phyloP scores from a whole-genome alignment of 768 basidiomycete species.

The Phaeolepiota aurea region DNA sequence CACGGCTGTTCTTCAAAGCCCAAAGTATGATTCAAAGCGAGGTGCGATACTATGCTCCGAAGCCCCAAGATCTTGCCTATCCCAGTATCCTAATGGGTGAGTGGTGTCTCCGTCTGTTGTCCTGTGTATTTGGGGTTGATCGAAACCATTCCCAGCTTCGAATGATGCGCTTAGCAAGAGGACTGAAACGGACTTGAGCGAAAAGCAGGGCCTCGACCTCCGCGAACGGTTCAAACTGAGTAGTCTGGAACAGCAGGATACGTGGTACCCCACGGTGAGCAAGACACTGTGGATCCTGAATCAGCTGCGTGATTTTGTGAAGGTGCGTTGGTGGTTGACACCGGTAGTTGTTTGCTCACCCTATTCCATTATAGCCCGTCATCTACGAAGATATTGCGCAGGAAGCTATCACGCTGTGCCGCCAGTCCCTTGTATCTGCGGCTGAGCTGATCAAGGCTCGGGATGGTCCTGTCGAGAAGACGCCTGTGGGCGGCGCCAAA shows the following conservation, averaged over 20 bases:
- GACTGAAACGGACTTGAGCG: neutral
- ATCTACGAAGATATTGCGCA: constrained; percentile 97
- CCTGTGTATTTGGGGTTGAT: no score
- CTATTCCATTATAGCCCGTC: constrained; percentile 53
- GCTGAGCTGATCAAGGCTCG: constrained; percentile 47
- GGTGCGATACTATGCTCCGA: constrained; percentile 75
- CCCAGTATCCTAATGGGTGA: constrained; percentile 72
- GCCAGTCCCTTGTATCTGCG: constrained; percentile 70
- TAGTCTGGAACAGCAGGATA: constrained; percentile 65
- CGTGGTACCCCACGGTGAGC: constrained; percentile 87
- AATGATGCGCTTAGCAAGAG: no score
- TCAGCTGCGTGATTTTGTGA: constrained; percentile 86
- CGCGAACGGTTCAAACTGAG: constrained; percentile 34
- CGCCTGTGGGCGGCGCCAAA: neutral
- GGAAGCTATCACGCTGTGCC: constrained; percentile 80
- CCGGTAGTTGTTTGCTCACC: neutral
- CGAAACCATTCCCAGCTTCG: no score
- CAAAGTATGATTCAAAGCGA: constrained; percentile 88
- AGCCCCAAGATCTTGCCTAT: constrained; percentile 75
- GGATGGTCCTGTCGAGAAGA: neutral
- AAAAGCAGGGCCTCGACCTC: neutral
- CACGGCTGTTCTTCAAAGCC: constrained; percentile 91
- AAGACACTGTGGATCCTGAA: constrained; percentile 90
- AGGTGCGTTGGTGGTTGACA: constrained; percentile 39
- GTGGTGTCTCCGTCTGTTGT: constrained; percentile 17